Evolutionary conservation across 2,329 filamentous ascomycete species (phyloP), one percentile per base, ranked within the genome.

Genomic region (Biscogniauxia sp.): DNA sequence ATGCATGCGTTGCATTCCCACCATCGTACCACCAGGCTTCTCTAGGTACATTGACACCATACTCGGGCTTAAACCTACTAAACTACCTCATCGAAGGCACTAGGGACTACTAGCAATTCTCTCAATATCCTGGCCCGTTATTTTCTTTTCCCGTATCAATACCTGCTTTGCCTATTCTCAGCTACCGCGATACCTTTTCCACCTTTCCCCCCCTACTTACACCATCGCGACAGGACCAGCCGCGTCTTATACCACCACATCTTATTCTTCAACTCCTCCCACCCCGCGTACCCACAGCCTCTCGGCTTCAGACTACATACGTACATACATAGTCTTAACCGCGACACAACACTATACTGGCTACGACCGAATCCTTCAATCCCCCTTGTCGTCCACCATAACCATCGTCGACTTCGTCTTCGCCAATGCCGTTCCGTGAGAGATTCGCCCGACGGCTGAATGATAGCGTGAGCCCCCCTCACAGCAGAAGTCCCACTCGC

Each of bases 381-480:
- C 9, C 32, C 25, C 20, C 20, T 23, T 32, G 2, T 32, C 52
- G n/a, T 53, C 45, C 20, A 51, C 54, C 28, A 45, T n/a, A 45
- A 45, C 7, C 37, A 45, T 45, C 37, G 37, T n/a, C 37, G 17
- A 15, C 41, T n/a, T 5, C 9, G 11, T 28, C 50, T 32, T 32
- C 25, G 26, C 52, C 54, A 60, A 74, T 74, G 72, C 72, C 69
- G 64, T 66, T 74, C 37, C 70, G 72, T 59, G 69, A 73, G 45
- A 71, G 65, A 60, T 64, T 74, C 32, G 61, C 68, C 52, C 68
- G 72, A 53, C 69, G 70, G 55, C 67, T 73, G 53, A 69, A 71
- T 68, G 70, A 73, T 51, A 74, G 72, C 66, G 72, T 74, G 65
- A 70, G 72, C 67, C 61, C 61, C 56, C 61, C 54, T 17, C 50